Percentiles rank a stretch among this genome's conserved stretches.
Evolutionary conservation across 768 basidiomycete species (phyloP).

Genomic region (Candolleomyces efflorescens): DNA sequence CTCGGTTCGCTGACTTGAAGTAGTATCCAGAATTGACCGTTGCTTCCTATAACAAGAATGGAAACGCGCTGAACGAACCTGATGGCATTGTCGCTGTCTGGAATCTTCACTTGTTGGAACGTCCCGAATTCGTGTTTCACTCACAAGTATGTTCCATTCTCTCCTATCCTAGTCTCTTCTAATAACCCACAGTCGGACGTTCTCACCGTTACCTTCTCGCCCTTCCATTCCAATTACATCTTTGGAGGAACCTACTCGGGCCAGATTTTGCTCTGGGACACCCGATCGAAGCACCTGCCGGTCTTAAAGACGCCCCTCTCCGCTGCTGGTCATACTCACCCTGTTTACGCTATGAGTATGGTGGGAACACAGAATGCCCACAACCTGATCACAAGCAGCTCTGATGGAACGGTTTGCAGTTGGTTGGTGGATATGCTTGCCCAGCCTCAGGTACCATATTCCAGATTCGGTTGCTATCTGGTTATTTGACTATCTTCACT

Average conservation of each 20-base stretch:
- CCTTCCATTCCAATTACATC: slow-evolving; percentile 95
- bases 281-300: slow-evolving; percentile 92
- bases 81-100: slow-evolving; percentile 97
- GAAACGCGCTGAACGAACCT: slow-evolving; percentile 88
- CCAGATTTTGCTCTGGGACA: slow-evolving; percentile 98
- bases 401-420: slow-evolving; percentile 95
- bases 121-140: slow-evolving; percentile 98
- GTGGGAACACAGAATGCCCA: slow-evolving; percentile 99
- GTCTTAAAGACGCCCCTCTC: slow-evolving; percentile 96
- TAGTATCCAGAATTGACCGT: slow-evolving; percentile 95
- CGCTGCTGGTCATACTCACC: slow-evolving; percentile 95
- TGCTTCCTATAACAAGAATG: slow-evolving; percentile 97
- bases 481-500: background rate
- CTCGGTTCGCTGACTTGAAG: background rate
- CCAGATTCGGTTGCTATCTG: background rate
- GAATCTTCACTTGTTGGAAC: slow-evolving; percentile 92
- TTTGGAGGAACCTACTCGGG: slow-evolving; percentile 99
- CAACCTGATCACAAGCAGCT: slow-evolving; percentile 94
- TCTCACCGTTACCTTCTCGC: slow-evolving; percentile 93
- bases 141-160: slow-evolving; percentile 70
- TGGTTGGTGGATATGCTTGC: slow-evolving; percentile 99
- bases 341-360: slow-evolving; percentile 98
- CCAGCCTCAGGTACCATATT: slow-evolving; percentile 75
- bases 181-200: slow-evolving; percentile 77
- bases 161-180: background rate